Base-by-base conservation (phyloP, 257 asterid genomes). In the Fraxinus anomala region DNA sequence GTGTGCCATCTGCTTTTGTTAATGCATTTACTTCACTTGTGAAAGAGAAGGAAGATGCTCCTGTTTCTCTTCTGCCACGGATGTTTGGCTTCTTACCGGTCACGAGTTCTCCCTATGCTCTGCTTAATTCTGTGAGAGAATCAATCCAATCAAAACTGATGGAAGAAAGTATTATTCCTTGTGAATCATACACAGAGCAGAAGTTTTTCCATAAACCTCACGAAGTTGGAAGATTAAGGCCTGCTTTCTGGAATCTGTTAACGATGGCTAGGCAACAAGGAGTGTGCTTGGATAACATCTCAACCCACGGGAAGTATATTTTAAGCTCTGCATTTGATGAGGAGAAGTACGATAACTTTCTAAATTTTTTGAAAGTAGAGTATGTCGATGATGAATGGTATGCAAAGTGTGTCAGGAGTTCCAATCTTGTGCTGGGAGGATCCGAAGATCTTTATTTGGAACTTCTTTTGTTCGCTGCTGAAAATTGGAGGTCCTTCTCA, bases 11-110 rank as follows among this genome's bases (percentile, higher is more conserved):
- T 63, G 85, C 85, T 39, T 81, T 81, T 73, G 79, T 84, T 28
- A 72, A 67, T 51, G 85, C 87, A 28, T 81, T 84, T 77, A 81
- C 63, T 21, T 81, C 83, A 11, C 70, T 84, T 19, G 83, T 84
- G 65, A 81, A 80, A 81, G 51, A 49, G 11, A 59, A 1, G 6
- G 82, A 76, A 74, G 72, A 66, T 42, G 83, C 81, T 13, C 85
- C 85, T 0, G 71, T 67, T 47, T 81, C 70, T 44, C 7, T 73
- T 75, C 68, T 84, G 16, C 74, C 80, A 4, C 42, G 12, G 21
- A 81, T 84, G 83, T 84, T 84, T 61, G 76, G 79, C 33, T 84
- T 81, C 56, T 42, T 84, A 36, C 87, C 87, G 5, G 56, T 81
- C 42, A 40, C 21, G 12, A 26, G 28, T 74, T 81, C 87, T 75